These are phyloP conservation scores for Blyttiomyces sp. DNA, from an alignment of 371 early-diverging fungal genomes.

Conservation along the genomic window DNA sequence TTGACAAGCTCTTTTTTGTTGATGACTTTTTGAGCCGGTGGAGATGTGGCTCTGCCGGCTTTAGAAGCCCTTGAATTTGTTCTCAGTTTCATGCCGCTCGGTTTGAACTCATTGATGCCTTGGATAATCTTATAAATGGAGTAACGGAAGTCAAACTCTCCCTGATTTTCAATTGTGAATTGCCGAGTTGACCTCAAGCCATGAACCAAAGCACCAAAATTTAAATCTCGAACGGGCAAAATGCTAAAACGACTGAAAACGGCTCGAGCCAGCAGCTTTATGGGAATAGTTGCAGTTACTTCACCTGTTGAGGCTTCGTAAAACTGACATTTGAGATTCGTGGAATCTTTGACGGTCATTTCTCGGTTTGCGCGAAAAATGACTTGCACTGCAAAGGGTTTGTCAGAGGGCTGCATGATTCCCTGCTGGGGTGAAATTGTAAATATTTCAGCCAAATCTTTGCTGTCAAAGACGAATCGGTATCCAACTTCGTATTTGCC, in stretches of 20 bases:
- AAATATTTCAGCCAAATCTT: conserved; percentile 41
- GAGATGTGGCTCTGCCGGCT: conserved; percentile 34
- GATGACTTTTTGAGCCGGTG: conserved; percentile 34
- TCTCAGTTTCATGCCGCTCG: conserved; percentile 20
- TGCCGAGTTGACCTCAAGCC: conserved; percentile 48
- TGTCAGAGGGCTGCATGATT: conserved; percentile 54
- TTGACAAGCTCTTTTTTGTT: conserved; percentile 47
- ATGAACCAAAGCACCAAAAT: conserved; percentile 54
- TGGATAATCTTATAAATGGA: conserved; percentile 47
- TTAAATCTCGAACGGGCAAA: conserved; percentile 50
- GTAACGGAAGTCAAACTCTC: conserved; percentile 58
- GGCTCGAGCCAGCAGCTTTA: conserved; percentile 48
- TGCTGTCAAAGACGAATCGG: conserved; percentile 46
- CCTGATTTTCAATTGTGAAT: conserved; percentile 54
- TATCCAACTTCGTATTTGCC: conserved; percentile 54
- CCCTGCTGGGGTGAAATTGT: conserved; percentile 46
- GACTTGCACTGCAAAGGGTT: conserved; percentile 49
- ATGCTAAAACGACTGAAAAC: conserved; percentile 54
- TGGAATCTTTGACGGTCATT: conserved; percentile 38
- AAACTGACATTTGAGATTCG: conserved; percentile 47
- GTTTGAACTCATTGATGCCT: conserved; percentile 27
- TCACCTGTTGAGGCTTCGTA: conserved; percentile 50
- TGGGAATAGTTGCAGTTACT: conserved; percentile 46
- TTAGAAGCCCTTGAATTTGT: conserved; percentile 37
- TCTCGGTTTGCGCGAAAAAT: conserved; percentile 43